These are phyloP conservation scores for Blepharisma stoltei DNA, from an alignment of 73 alveolate species.

Conservation along the genomic window DNA sequence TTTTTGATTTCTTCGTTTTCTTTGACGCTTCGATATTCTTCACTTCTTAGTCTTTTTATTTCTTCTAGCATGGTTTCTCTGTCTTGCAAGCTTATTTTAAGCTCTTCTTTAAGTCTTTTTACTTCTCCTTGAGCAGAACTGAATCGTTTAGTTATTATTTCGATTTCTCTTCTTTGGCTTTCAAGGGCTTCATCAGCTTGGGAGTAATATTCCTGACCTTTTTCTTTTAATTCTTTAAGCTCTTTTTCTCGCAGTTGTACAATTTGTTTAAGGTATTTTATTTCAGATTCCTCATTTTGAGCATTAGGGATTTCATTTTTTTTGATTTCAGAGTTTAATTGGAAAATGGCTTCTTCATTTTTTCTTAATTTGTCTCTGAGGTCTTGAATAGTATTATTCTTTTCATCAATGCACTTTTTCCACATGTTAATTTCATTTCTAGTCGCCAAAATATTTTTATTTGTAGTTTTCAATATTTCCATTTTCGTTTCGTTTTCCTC, in stretches of 20 bases:
- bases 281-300: neutral
- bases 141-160: neutral
- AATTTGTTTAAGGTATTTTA: neutral
- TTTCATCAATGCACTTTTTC: constrained; percentile 2
- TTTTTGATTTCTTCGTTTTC: constrained; percentile 26
- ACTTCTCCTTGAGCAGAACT: constrained; percentile 19
- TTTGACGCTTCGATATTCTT: neutral
- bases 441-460: neutral
- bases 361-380: constrained; percentile 12
- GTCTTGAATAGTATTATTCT: neutral
- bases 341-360: neutral
- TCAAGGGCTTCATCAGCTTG: constrained; percentile 1
- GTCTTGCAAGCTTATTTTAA: neutral
- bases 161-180: neutral
- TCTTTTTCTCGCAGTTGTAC: neutral
- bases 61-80: constrained; percentile 4
- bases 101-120: constrained; percentile 6
- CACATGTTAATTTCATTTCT: constrained; percentile 3
- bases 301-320: neutral
- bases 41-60: constrained; percentile 3
- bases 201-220: neutral
- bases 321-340: neutral
- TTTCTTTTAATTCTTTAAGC: constrained; percentile 11
- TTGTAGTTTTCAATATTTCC: neutral
- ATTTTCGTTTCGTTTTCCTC: constrained; percentile 28